These are phyloP conservation scores for Gyromitra esculenta DNA, from an alignment of 2,329 filamentous ascomycete species.

Conservation along the genomic window DNA sequence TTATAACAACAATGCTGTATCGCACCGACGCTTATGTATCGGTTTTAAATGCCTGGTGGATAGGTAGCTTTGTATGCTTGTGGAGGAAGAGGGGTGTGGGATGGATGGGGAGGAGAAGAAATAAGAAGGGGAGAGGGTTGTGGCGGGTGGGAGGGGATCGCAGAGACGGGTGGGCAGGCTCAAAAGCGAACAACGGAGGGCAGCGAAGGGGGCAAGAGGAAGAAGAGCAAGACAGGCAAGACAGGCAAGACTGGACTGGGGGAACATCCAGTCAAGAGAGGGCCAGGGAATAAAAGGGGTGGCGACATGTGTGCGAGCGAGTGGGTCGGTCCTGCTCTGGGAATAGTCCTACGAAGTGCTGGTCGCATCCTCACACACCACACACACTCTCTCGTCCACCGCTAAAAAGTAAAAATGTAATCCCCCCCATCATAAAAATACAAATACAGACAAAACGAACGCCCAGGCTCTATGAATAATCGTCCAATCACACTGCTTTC, in stretches of 20 bases:
- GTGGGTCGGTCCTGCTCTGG: slow-evolving; percentile 51
- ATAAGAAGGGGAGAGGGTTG: slow-evolving; percentile 49
- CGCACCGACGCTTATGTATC: slow-evolving; percentile 46
- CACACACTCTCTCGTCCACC: slow-evolving; percentile 12
- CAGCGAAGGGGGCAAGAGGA: slow-evolving; percentile 54
- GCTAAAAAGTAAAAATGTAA: slow-evolving; percentile 33
- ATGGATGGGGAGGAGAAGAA: slow-evolving; percentile 50
- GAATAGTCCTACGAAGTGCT: slow-evolving; percentile 52
- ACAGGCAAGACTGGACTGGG: slow-evolving; percentile 54
- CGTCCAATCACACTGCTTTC: slow-evolving; percentile 30
- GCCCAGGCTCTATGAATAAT: slow-evolving; percentile 47
- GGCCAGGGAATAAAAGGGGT: slow-evolving; percentile 53
- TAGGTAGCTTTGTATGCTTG: slow-evolving; percentile 48
- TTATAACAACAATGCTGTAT: slow-evolving; percentile 48
- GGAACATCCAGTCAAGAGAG: slow-evolving; percentile 56
- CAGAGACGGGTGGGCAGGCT: slow-evolving; percentile 48
- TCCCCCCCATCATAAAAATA: slow-evolving; percentile 39
- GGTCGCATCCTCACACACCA: slow-evolving; percentile 38
- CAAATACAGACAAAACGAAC: slow-evolving; percentile 46
- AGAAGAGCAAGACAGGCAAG: slow-evolving; percentile 38
- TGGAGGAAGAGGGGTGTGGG: slow-evolving; percentile 54
- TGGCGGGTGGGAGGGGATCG: slow-evolving; percentile 53
- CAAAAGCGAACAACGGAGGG: slow-evolving; percentile 50
- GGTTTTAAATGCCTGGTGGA: slow-evolving; percentile 47
- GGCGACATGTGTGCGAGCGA: slow-evolving; percentile 50